A percentile compares a stretch with the other conserved stretches of the same genome.
Conservation (phyloP, 108 stramenopile genomes). For the Nitzschia sp. region DNA sequence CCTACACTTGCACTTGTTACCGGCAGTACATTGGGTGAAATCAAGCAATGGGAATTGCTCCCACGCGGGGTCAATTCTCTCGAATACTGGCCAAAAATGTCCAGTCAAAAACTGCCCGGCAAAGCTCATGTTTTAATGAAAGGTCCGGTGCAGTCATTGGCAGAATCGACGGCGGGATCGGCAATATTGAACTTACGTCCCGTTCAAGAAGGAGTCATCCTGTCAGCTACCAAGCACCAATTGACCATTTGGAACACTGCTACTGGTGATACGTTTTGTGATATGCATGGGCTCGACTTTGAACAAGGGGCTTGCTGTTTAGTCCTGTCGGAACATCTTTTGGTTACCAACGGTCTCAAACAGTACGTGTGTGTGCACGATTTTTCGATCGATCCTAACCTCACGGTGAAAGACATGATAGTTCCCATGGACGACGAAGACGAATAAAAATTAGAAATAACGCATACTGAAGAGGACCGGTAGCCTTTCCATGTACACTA, state of each 20-base stretch:
- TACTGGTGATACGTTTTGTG: conserved; percentile 17
- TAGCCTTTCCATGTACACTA: too few relatives aligned
- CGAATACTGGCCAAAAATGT: conserved; percentile 28
- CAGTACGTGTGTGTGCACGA: conserved; percentile 73
- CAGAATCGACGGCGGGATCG: neutral
- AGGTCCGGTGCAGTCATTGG: neutral
- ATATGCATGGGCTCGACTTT: conserved; percentile 28
- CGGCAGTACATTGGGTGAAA: conserved; percentile 10
- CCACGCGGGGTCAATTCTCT: conserved; percentile 9
- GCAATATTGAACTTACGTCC: conserved; percentile 7
- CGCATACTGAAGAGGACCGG: too few relatives aligned
- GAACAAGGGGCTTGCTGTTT: neutral
- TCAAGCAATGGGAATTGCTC: conserved; percentile 31
- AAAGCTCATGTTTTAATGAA: conserved; percentile 17
- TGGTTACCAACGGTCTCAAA: conserved; percentile 59
- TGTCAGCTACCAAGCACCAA: conserved; percentile 14
- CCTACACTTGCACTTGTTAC: conserved; percentile 21
- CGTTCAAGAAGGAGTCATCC: conserved; percentile 20
- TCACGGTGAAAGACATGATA: neutral
- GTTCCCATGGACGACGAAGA: neutral
- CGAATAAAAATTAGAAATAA: neutral
- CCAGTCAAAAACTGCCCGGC: conserved; percentile 22
- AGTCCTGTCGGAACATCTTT: neutral
- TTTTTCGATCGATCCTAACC: conserved; percentile 38
- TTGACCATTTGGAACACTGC: conserved; percentile 18